Evolutionary conservation across 768 basidiomycete genomes (phyloP).

Genomic region (Asterophora parasitica): DNA sequence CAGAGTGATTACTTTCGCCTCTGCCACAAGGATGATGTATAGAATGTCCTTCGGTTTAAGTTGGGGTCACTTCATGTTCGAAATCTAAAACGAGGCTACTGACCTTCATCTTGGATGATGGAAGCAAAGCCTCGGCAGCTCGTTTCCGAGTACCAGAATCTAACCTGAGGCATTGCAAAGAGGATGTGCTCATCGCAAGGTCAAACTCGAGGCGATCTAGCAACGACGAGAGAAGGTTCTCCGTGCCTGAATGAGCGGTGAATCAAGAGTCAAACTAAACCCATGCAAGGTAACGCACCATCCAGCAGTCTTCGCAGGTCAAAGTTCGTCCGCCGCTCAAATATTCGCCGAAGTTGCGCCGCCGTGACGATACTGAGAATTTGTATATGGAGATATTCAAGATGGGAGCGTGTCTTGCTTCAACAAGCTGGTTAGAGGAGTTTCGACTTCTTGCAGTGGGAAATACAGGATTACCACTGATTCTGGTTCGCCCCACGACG

Average conservation of each 20-base stretch:
- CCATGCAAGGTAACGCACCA: conserved; percentile 32
- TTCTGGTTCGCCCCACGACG: conserved; percentile 94
- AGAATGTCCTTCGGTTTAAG: conserved; percentile 69
- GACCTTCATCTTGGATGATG: conserved; percentile 77
- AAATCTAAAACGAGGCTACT: conserved; percentile 6
- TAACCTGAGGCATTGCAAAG: conserved; percentile 75
- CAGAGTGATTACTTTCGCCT: conserved; percentile 76
- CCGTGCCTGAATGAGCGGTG: conserved; percentile 47
- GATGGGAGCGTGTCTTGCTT: conserved; percentile 87
- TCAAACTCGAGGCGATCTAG: conserved; percentile 70
- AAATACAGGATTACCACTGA: conserved; percentile 65
- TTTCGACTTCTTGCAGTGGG: neutral
- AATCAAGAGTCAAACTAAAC: no score
- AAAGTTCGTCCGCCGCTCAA: conserved; percentile 87
- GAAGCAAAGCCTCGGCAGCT: conserved; percentile 78
- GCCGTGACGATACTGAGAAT: conserved; percentile 88
- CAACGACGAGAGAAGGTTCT: conserved; percentile 72
- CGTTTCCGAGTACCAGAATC: conserved; percentile 64
- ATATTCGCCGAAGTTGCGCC: conserved; percentile 78
- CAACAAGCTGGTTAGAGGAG: conserved; percentile 32
- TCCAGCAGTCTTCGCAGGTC: conserved; percentile 75
- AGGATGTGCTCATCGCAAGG: conserved; percentile 76
- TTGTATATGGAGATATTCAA: conserved; percentile 94
- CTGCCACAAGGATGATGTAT: conserved; percentile 83
- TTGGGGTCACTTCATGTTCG: neutral